phyloP scores from a whole-genome alignment of 1,284 basidiomycete species.

The Ceratobasidium sp. region DNA sequence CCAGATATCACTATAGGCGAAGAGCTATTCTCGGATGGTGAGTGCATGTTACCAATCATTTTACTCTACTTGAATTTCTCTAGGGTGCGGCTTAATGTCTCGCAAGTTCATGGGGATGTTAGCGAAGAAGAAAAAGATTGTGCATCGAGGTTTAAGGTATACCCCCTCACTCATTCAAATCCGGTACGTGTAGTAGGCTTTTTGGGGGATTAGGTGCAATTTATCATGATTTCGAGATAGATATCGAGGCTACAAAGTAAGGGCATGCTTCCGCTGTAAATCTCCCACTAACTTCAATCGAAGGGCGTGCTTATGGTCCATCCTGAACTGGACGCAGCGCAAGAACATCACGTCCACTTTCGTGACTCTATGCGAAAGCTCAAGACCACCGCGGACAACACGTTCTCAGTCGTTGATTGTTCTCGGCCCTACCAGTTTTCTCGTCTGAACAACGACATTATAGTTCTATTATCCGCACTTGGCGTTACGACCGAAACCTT shows the following conservation, averaged over 20 bases:
- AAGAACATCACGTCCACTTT: slow-evolving; percentile 63
- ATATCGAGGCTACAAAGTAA: slow-evolving; percentile 64
- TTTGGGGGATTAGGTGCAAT: not conserved
- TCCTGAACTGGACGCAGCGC: slow-evolving; percentile 60
- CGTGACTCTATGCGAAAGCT: slow-evolving; percentile 76
- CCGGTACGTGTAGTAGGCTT: slow-evolving; percentile 55
- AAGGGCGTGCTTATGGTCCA: slow-evolving; percentile 74
- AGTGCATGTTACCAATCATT: not conserved
- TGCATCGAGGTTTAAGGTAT: slow-evolving; percentile 65
- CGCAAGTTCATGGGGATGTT: slow-evolving; percentile 62
- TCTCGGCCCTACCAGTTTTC: slow-evolving; percentile 71
- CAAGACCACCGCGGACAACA: slow-evolving; percentile 62
- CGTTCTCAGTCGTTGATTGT: slow-evolving; percentile 71
- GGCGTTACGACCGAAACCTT: slow-evolving; percentile 66
- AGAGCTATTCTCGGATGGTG: slow-evolving; percentile 70
- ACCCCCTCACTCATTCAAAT: slow-evolving; percentile 71
- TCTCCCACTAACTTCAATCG: not conserved
- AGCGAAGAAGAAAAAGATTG: slow-evolving; percentile 63
- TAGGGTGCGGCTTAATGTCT: slow-evolving; percentile 67
- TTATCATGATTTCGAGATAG: slow-evolving; percentile 50
- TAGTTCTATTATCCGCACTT: slow-evolving; percentile 69
- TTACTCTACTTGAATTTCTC: not conserved
- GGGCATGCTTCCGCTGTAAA: not conserved
- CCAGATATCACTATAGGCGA: slow-evolving; percentile 64
- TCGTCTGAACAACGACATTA: slow-evolving; percentile 72